A percentile compares a stretch with the other conserved stretches of the same genome.
phyloP scores from a whole-genome alignment of 306 rosid species.

The Prunus armeniaca region DNA sequence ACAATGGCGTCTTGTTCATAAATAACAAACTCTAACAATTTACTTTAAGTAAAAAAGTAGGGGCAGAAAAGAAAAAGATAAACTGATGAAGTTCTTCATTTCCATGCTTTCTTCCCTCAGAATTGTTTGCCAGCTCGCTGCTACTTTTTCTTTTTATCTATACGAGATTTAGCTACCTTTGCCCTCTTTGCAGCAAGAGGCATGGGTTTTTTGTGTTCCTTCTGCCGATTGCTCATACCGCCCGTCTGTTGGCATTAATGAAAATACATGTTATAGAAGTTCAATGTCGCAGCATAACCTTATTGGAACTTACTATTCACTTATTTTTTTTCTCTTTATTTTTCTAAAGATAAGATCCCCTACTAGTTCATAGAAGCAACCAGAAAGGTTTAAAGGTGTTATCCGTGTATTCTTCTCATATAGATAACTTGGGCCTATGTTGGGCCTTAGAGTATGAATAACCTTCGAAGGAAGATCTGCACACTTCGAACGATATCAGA shows the following conservation, averaged over 20 bases:
- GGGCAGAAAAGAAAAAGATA: no score
- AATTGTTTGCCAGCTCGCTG: slow-evolving; percentile 62
- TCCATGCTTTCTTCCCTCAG: slow-evolving; percentile 70
- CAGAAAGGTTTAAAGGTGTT: not conserved
- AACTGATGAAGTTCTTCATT: no score
- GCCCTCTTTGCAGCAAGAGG: slow-evolving; percentile 69
- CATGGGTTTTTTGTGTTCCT: slow-evolving; percentile 78
- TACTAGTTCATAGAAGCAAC: not conserved
- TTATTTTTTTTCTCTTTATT: not conserved
- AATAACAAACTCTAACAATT: no score
- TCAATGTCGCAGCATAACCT: not conserved
- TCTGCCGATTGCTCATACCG: slow-evolving; percentile 79
- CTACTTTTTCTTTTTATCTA: slow-evolving; percentile 49
- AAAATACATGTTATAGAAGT: slow-evolving; percentile 4
- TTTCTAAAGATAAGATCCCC: not conserved
- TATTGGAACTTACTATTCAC: not conserved
- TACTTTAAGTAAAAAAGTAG: no score
- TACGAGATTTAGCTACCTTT: slow-evolving; percentile 44
- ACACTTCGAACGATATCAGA: no score
- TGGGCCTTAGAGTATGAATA: no score
- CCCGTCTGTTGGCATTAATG: slow-evolving; percentile 55
- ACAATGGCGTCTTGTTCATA: no score
- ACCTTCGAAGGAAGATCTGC: no score
- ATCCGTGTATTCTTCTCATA: no score
- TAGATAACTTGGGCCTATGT: no score